Evolutionary conservation across 495 filamentous ascomycete species (phyloP).

Genomic region (Trichoderma erinaceum): DNA sequence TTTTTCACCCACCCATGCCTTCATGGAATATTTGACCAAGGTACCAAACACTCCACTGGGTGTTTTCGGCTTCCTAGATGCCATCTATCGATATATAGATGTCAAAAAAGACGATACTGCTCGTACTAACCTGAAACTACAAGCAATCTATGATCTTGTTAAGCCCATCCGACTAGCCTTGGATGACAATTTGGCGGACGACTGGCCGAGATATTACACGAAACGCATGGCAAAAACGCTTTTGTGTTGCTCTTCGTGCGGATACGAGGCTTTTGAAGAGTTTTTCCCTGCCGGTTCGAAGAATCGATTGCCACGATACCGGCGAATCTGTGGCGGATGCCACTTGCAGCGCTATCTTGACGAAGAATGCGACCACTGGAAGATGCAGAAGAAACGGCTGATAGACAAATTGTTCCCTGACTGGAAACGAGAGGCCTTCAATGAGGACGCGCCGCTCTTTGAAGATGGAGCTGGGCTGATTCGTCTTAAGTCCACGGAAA

Average conservation of each 20-base stretch:
- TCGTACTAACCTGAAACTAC: not conserved
- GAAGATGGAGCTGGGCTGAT: not conserved
- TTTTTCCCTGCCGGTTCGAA: conserved; percentile 6
- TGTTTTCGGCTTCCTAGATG: conserved; percentile 4
- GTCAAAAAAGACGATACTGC: not conserved
- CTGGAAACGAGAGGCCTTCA: not conserved
- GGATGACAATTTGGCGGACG: not conserved
- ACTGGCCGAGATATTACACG: not conserved
- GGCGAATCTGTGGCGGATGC: conserved; percentile 6
- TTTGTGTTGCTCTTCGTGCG: conserved; percentile 7
- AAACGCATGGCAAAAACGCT: not conserved
- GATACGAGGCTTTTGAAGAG: conserved; percentile 1
- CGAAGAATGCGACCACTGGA: not conserved
- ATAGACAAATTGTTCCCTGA: not conserved
- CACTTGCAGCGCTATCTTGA: not conserved
- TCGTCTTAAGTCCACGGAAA: conserved; percentile 10
- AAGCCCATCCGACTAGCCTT: not conserved
- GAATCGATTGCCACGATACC: not conserved
- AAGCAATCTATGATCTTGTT: conserved; percentile 1
- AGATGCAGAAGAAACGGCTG: not conserved
- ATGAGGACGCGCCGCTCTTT: not conserved
- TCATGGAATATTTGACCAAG: not conserved
- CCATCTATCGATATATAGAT: conserved; percentile 9
- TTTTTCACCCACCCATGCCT: not conserved
- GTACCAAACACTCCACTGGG: not conserved